A percentile compares a stretch with the other conserved stretches of the same genome.
phyloP scores from a whole-genome alignment of 208 protist genomes.

The Crithidia brevicula region DNA sequence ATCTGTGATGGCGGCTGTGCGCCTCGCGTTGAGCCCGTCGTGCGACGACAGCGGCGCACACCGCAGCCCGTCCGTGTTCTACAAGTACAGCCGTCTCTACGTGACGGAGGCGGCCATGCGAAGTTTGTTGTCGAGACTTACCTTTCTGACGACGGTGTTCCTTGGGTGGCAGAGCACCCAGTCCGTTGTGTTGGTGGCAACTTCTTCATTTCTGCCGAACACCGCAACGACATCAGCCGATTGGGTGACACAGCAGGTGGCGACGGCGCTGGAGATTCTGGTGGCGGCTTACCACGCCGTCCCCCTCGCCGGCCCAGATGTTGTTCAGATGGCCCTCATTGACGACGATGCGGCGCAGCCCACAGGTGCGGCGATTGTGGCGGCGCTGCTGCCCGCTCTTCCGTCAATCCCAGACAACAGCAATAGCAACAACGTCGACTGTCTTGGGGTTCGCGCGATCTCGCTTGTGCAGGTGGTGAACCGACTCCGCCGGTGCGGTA shows the following conservation, averaged over 20 bases:
- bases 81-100: constrained; percentile 67
- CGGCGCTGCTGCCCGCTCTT: constrained; percentile 38
- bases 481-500: constrained; percentile 45
- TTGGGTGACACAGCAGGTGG: constrained; percentile 30
- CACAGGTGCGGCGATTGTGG: constrained; percentile 39
- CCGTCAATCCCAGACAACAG: not conserved
- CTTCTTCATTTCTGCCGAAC: not conserved
- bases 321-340: constrained; percentile 30
- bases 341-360: constrained; percentile 14
- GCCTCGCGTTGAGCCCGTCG: constrained; percentile 14
- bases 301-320: constrained; percentile 58
- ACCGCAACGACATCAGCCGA: constrained; percentile 9
- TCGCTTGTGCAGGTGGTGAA: constrained; percentile 56
- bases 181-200: constrained; percentile 10
- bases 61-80: constrained; percentile 33
- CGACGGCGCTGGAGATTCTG: constrained; percentile 50
- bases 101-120: constrained; percentile 57
- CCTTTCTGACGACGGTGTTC: constrained; percentile 57
- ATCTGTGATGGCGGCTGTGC: constrained; percentile 35
- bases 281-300: constrained; percentile 73
- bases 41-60: not conserved
- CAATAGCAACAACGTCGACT: constrained; percentile 5
- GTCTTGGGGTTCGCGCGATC: constrained; percentile 16
- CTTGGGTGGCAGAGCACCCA: constrained; percentile 59
- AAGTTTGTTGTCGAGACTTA: constrained; percentile 59